Evolutionary conservation across 2,329 filamentous ascomycete genomes (phyloP).

Genomic region (Rhynchosporium secalis): DNA sequence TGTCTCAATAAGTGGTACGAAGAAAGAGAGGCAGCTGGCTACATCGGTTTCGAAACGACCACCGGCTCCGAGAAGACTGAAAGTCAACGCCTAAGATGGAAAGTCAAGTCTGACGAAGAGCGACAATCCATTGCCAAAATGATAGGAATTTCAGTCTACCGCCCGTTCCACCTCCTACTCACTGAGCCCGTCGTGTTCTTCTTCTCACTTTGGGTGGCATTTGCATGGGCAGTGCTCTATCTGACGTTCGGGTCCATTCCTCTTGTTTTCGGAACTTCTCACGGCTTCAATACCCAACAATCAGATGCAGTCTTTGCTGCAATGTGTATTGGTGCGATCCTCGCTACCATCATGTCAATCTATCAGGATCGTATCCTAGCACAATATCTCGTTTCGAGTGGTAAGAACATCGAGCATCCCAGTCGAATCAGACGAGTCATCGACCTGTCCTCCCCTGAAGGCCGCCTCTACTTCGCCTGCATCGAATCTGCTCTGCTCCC

Average conservation of each 20-base stretch:
- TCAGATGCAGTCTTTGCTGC: slow-evolving; percentile 72
- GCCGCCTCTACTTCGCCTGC: slow-evolving; percentile 80
- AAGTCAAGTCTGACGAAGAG: slow-evolving; percentile 76
- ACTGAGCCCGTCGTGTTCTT: slow-evolving; percentile 80
- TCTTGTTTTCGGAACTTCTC: slow-evolving; percentile 68
- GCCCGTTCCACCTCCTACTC: slow-evolving; percentile 75
- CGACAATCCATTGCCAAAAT: slow-evolving; percentile 66
- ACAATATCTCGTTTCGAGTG: slow-evolving; percentile 42
- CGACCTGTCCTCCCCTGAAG: slow-evolving; percentile 61
- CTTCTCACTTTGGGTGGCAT: slow-evolving; percentile 88
- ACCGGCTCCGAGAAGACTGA: slow-evolving; percentile 32
- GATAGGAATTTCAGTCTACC: slow-evolving; percentile 71
- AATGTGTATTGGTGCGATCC: slow-evolving; percentile 64
- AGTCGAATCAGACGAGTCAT: slow-evolving; percentile 27
- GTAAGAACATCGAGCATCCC: slow-evolving; percentile 22
- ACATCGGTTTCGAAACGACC: slow-evolving; percentile 53
- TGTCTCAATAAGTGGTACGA: slow-evolving; percentile 79
- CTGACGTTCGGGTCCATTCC: slow-evolving; percentile 80
- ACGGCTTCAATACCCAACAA: slow-evolving; percentile 67
- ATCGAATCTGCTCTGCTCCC: slow-evolving; percentile 74
- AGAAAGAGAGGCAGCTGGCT: slow-evolving; percentile 57
- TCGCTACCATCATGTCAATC: slow-evolving; percentile 70
- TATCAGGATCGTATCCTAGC: slow-evolving; percentile 68
- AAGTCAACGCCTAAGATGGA: slow-evolving; percentile 69
- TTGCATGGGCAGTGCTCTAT: slow-evolving; percentile 88